Evolutionary conservation across 1,139 yeast genomes (phyloP).

Genomic region (Komagataea norvegica): DNA sequence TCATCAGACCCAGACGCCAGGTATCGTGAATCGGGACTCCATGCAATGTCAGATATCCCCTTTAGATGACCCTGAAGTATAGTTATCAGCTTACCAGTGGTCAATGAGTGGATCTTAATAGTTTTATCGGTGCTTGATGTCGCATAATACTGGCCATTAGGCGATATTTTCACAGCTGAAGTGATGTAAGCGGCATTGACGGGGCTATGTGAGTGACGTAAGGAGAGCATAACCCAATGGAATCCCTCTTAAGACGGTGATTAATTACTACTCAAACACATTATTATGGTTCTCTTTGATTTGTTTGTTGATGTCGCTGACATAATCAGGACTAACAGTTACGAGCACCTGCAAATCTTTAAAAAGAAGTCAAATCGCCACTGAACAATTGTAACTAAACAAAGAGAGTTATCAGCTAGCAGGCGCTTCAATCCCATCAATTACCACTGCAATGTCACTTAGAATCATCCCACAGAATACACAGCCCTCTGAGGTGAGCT

Average conservation of each 20-base stretch:
- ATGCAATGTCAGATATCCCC: constrained; percentile 68
- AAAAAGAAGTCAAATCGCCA: too few relatives aligned
- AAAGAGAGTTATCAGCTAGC: too few relatives aligned
- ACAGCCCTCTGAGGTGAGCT: constrained; percentile 39
- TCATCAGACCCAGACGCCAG: constrained; percentile 89
- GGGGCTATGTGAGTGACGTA: too few relatives aligned
- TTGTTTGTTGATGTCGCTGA: background rate
- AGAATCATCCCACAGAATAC: constrained; percentile 46
- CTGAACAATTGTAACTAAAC: too few relatives aligned
- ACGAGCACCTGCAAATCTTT: too few relatives aligned
- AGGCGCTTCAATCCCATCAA: too few relatives aligned
- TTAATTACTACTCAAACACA: too few relatives aligned
- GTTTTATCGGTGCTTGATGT: constrained; percentile 44
- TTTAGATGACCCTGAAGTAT: constrained; percentile 55
- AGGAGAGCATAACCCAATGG: too few relatives aligned
- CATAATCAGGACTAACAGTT: too few relatives aligned
- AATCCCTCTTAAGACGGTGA: too few relatives aligned
- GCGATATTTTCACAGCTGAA: constrained; percentile 58
- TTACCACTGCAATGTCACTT: constrained; percentile 25
- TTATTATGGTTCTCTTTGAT: background rate
- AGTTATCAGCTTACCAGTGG: constrained; percentile 31
- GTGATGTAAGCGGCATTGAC: constrained; percentile 27
- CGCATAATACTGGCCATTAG: constrained; percentile 62
- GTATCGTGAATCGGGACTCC: constrained; percentile 71
- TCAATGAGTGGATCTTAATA: constrained; percentile 40